phyloP scores from a whole-genome alignment of 1,284 basidiomycete genomes.

The Apiotrichum montevideense region DNA sequence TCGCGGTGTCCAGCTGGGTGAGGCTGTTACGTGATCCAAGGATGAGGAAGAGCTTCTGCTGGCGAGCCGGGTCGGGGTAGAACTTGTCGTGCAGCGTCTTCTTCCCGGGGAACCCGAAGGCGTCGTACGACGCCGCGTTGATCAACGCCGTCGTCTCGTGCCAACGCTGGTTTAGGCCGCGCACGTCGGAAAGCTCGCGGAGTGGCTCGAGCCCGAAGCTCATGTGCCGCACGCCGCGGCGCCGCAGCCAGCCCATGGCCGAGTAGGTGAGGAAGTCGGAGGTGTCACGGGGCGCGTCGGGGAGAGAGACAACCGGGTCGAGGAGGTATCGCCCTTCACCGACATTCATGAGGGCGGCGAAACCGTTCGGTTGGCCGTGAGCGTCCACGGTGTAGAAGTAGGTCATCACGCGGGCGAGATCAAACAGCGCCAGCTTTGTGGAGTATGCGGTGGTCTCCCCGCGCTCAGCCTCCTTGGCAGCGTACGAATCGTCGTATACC shows the following conservation, averaged over 20 bases:
- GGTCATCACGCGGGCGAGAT: slow-evolving; percentile 9
- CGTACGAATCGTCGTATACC: slow-evolving; percentile 9
- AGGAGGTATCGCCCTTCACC: slow-evolving; percentile 5
- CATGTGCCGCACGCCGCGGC: slow-evolving; percentile 6
- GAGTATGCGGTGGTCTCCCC: slow-evolving; percentile 11
- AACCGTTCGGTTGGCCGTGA: slow-evolving; percentile 1
- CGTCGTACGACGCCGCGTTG: slow-evolving; percentile 10
- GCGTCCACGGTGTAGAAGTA: slow-evolving; percentile 9
- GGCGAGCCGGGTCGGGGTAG: background rate
- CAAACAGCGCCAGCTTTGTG: slow-evolving; percentile 15
- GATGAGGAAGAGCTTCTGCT: slow-evolving; percentile 5
- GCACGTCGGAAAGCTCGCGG: background rate
- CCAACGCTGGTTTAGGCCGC: background rate
- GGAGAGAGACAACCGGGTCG: slow-evolving; percentile 10
- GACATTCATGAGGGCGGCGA: slow-evolving; percentile 9
- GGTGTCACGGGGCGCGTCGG: slow-evolving; percentile 4
- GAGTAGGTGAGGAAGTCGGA: slow-evolving; percentile 13
- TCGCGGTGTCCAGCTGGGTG: slow-evolving; percentile 1
- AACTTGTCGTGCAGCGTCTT: slow-evolving; percentile 19
- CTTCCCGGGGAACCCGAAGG: slow-evolving; percentile 13
- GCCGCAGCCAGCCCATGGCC: slow-evolving; percentile 11
- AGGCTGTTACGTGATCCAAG: background rate
- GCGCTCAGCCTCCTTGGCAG: slow-evolving; percentile 8
- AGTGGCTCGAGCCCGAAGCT: slow-evolving; percentile 14
- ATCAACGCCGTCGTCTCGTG: slow-evolving; percentile 7